Evolutionary conservation across 345 rosid genomes (phyloP).

Genomic region (Anacardium occidentale): DNA sequence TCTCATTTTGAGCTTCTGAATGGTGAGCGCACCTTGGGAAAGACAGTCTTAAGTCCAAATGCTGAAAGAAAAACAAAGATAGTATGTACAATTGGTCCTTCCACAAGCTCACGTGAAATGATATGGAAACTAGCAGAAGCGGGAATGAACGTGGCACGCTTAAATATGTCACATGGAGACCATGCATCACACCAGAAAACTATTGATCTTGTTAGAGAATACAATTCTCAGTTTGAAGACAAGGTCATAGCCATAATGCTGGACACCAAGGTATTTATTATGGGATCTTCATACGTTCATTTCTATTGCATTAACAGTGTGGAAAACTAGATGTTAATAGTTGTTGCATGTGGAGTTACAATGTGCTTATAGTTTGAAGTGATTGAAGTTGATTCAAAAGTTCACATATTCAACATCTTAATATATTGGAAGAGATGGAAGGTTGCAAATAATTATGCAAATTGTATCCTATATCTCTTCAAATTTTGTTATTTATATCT

Average conservation of each 20-base stretch:
- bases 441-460: neutral
- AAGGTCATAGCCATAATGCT: constrained; percentile 86
- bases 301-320: neutral
- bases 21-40: constrained; percentile 28
- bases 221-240: constrained; percentile 77
- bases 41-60: constrained; percentile 32
- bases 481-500: neutral
- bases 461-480: neutral
- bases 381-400: neutral
- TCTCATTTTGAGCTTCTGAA: constrained; percentile 33
- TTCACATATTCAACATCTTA: neutral
- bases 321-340: neutral
- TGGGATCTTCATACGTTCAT: neutral
- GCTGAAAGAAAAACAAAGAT: constrained; percentile 79
- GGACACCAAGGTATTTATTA: constrained; percentile 77
- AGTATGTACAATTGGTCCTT: constrained; percentile 92
- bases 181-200: constrained; percentile 87
- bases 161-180: constrained; percentile 97
- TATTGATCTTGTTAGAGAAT: constrained; percentile 85
- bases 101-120: constrained; percentile 92
- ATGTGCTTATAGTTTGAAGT: neutral
- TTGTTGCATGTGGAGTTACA: neutral
- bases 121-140: constrained; percentile 93
- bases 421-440: neutral
- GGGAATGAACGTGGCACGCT: constrained; percentile 94